Base-by-base conservation (phyloP, 2,329 filamentous ascomycete species). In the Corinectria fuckeliana region DNA sequence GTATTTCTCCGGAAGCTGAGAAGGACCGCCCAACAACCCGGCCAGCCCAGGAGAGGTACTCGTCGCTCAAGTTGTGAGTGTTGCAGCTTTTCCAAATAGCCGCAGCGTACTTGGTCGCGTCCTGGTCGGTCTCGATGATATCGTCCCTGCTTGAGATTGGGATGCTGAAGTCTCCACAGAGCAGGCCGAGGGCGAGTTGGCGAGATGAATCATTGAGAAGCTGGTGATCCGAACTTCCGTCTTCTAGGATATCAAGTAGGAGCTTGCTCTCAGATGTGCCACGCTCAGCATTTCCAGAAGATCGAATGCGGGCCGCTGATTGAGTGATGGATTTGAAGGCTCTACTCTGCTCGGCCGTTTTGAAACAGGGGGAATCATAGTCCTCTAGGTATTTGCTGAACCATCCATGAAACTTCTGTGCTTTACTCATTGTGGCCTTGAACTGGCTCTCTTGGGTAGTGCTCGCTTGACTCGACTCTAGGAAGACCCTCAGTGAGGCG, bases 381-480 rank as follows among this genome's bases (percentile, higher is more conserved):
- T 78, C 75, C 14, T 84, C 78, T 4, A 97, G 80, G 66, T 90
- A 93, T 45, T 84, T 79, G 8, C 85, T 83, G 49, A 98, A 86
- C 93, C 93, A 98, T 10, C 78, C 74, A 67, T 93, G 89, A 67
- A 99, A 98, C 1, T 75, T 77, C 61, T 89, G 84, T 6, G 92
- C 90, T 69, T 90, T 94, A 60, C 81, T 86, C 80, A 93, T 87
- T 1, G 92, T 96, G 5, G 85, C 84, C 64, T 85, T 85, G 73
- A 94, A 91, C 67, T 97, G 91, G 59, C 85, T 92, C 72, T 96
- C 91, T 68, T 97, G 92, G 0, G 91, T 94, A 4, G 90, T 94
- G 68, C 88, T 92, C 11, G 91, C 87, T 68, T 93, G 89, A 28
- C 85, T 87, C 2, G 89, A 90, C 41, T 88, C 85, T 14, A 96